Evolutionary conservation across 495 filamentous ascomycete species (phyloP).

Genomic region (Daldinia grandis): DNA sequence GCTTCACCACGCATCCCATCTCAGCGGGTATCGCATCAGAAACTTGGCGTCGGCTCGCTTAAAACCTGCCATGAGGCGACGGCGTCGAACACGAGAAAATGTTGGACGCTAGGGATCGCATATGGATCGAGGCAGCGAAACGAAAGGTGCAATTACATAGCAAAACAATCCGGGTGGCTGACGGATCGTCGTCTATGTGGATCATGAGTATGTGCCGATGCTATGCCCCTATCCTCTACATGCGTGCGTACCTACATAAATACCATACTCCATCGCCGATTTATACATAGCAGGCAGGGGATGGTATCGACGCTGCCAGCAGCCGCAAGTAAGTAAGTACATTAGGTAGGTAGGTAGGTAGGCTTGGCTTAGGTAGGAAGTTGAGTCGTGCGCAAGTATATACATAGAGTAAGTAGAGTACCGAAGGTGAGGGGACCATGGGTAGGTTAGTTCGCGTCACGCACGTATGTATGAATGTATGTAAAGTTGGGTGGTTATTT

Average conservation of each 20-base stretch:
- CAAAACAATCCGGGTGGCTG: conserved; percentile 9
- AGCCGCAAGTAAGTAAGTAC: conserved; percentile 1
- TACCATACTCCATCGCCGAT: background rate
- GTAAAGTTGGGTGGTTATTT: background rate
- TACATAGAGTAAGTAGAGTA: background rate
- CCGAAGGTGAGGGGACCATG: conserved; percentile 8
- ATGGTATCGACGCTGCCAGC: conserved; percentile 12
- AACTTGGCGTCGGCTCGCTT: background rate
- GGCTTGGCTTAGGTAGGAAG: background rate
- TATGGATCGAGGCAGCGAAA: conserved; percentile 7
- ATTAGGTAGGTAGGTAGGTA: no score
- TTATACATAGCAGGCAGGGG: background rate
- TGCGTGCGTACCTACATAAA: background rate
- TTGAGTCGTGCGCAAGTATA: no score
- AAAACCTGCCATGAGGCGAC: background rate
- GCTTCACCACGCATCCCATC: background rate
- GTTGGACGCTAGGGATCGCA: background rate
- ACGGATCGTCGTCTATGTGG: conserved; percentile 5
- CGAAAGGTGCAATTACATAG: background rate
- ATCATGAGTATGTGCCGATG: conserved; percentile 18
- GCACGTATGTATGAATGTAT: conserved; percentile 10
- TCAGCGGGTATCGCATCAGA: background rate
- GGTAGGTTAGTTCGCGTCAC: conserved; percentile 11
- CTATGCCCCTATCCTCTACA: conserved; percentile 8
- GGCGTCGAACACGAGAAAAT: background rate